Evolutionary conservation across 2,329 filamentous ascomycete species (phyloP), one percentile per base, ranked within the genome.

Genomic region (Fusarium globosum): DNA sequence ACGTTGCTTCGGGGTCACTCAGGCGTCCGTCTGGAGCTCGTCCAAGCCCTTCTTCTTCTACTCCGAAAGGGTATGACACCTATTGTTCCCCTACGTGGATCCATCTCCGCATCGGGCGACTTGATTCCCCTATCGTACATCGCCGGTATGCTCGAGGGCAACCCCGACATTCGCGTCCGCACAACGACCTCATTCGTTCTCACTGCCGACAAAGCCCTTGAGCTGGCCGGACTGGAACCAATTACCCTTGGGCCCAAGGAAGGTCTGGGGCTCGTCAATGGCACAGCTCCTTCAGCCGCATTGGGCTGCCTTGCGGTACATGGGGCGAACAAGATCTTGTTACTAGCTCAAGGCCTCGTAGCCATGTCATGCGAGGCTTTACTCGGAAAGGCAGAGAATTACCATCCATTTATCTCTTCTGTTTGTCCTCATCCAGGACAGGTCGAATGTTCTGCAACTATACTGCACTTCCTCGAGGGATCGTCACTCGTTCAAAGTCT

Each of bases 121-220:
- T 26, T 53, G 14, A 38, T 53, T 2, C 49, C 49, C 1, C 2
- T 53, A 0, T 53, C 49, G 4, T 53, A 53, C 1, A 38, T 53
- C 7, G 49, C 49, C 2, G 48, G 48, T 4, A 8, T 51, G 30
- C 30, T 51, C 2, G 33, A 53, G 6, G 49, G 49, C 0, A 53
- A 53, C 3, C n/a, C n/a, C 0, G 18, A 53, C 4, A 28, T 53
- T 14, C 23, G 10, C 7, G 33, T 53, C 18, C 30, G 13, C 4
- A 53, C 49, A 21, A 2, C 7, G 0, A 38, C 30, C 1, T 53
- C 16, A 2, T 38, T 1, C 1, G 13, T 38, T 21, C 4, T 53
- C 0, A 28, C 49, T 0, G 49, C 49, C 0, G 33, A 38, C 0
- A 26, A 53, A 1, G 33, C 49, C 1, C 23, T 53, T 26, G 33